Conservation (phyloP, 2,329 filamentous ascomycete genomes). For the Colletotrichum orbiculare region DNA sequence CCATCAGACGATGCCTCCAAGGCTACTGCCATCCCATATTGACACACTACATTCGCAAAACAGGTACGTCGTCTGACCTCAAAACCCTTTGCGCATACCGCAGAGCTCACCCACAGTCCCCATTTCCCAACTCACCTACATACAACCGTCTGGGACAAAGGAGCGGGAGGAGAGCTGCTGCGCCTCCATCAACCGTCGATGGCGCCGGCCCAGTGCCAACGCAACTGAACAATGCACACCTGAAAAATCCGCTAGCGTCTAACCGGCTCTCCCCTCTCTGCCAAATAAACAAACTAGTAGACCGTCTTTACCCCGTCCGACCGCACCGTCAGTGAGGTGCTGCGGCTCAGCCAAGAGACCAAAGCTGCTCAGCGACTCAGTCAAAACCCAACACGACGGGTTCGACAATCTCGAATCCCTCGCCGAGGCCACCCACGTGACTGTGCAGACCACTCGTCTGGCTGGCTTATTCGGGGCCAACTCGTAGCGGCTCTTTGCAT, state of each 20-base stretch:
- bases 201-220: conserved; percentile 16
- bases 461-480: too few species aligned
- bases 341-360: conserved; percentile 1
- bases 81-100: conserved; percentile 9
- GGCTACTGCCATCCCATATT: conserved; percentile 2
- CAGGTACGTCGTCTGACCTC: neutral
- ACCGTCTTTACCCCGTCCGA: conserved; percentile 13
- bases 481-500: too few species aligned
- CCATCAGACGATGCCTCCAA: neutral
- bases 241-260: conserved; percentile 16
- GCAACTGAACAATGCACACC: conserved; percentile 18
- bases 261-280: neutral
- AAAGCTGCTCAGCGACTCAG: neutral
- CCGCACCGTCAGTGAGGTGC: conserved; percentile 11
- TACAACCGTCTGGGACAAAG: neutral
- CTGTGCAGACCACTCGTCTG: neutral
- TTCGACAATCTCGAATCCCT: conserved; percentile 3
- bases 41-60: neutral
- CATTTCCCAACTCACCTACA: neutral
- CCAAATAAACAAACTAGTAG: neutral
- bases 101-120: neutral
- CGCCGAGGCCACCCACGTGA: conserved; percentile 10
- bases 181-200: conserved; percentile 26
- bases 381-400: conserved; percentile 1
- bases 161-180: conserved; percentile 15